A percentile compares a stretch with the other conserved stretches of the same genome.
These are phyloP conservation scores for Aspergillus carbonarius DNA, from an alignment of 2,329 filamentous ascomycete species.

Conservation along the genomic window DNA sequence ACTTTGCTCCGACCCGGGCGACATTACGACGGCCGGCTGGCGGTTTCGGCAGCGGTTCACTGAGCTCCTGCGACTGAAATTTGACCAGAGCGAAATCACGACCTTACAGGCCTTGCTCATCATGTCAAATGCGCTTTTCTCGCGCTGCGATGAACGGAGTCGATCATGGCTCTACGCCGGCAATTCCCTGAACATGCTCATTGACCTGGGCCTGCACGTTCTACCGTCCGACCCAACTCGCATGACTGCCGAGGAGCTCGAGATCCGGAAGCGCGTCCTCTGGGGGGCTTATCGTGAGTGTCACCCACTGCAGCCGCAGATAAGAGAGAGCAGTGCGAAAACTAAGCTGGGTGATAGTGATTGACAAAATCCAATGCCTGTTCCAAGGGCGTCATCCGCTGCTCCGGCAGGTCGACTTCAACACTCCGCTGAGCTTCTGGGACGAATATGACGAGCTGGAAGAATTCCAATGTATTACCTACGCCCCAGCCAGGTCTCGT, in stretches of 20 bases:
- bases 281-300: constrained; percentile 29
- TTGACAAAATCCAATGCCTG: constrained; percentile 56
- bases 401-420: constrained; percentile 45
- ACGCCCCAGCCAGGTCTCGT: background rate
- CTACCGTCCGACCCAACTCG: constrained; percentile 14
- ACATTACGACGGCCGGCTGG: constrained; percentile 52
- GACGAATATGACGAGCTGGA: constrained; percentile 53
- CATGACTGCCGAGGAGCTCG: constrained; percentile 28
- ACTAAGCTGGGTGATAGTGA: constrained; percentile 14
- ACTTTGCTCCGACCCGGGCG: constrained; percentile 47
- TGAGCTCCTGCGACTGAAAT: constrained; percentile 47
- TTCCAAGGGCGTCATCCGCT: constrained; percentile 55
- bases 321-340: background rate
- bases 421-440: constrained; percentile 45
- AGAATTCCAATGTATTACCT: constrained; percentile 25
- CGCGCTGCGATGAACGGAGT: constrained; percentile 52
- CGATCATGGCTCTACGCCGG: constrained; percentile 56
- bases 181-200: constrained; percentile 53
- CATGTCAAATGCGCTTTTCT: constrained; percentile 53
- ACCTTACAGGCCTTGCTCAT: constrained; percentile 56
- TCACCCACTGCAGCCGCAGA: background rate
- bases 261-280: constrained; percentile 33
- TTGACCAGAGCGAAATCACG: constrained; percentile 53
- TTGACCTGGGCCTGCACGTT: constrained; percentile 53
- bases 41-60: constrained; percentile 48